Conservation (phyloP, 2,329 filamentous ascomycete genomes). For the Alternaria arborescens region DNA sequence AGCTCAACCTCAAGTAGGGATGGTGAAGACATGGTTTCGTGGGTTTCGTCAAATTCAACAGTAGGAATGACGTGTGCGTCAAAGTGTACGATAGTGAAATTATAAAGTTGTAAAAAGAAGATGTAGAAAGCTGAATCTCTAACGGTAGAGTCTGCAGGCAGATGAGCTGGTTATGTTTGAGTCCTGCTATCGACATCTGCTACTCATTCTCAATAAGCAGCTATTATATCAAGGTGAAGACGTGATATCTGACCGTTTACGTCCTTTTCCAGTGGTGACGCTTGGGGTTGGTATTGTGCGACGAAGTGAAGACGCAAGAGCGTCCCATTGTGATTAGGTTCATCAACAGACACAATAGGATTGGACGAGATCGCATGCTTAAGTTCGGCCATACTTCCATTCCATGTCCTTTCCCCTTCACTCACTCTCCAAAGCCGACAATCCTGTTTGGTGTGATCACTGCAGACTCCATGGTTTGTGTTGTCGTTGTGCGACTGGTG, state of each 20-base stretch:
- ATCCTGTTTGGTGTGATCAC: neutral
- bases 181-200: neutral
- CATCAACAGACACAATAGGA: neutral
- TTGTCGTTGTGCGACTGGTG: neutral
- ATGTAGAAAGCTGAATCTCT: neutral
- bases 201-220: neutral
- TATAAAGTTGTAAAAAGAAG: neutral
- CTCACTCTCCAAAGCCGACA: neutral
- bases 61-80: neutral
- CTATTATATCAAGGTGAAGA: slow-evolving; percentile 4
- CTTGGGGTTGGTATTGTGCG: neutral
- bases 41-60: neutral
- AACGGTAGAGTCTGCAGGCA: neutral
- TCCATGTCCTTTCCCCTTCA: neutral
- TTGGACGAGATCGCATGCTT: neutral
- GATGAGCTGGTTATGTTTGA: neutral
- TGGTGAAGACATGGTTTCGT: neutral
- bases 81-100: neutral
- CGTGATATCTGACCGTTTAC: neutral
- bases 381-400: neutral
- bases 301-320: neutral
- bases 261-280: neutral
- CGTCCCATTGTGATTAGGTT: neutral
- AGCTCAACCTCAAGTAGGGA: neutral
- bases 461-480: neutral